Percentiles rank a stretch among this genome's conserved stretches.
phyloP scores from a whole-genome alignment of 2,329 filamentous ascomycete species.

The Hymenotorrendiella dingleyae region DNA sequence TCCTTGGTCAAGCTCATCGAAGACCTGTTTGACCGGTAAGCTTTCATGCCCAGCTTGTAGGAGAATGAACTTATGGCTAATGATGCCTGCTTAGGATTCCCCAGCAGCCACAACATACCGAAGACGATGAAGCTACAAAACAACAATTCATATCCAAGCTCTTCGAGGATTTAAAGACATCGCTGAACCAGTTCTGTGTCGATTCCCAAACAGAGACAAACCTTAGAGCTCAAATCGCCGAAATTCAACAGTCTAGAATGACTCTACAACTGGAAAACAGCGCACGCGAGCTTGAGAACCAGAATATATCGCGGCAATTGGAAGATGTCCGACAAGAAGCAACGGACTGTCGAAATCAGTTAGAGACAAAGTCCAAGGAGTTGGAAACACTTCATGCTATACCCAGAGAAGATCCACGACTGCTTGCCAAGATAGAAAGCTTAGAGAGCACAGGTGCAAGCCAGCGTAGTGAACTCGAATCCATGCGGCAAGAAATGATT shows the following conservation, averaged over 20 bases:
- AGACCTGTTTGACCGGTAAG: conserved; percentile 21
- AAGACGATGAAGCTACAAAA: conserved; percentile 4
- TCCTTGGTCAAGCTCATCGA: conserved; percentile 20
- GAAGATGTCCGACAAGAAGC: conserved; percentile 17
- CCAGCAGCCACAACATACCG: not conserved
- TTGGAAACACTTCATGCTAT: conserved; percentile 11
- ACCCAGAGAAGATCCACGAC: conserved; percentile 17
- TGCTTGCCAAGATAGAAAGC: conserved; percentile 16
- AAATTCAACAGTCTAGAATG: conserved; percentile 19
- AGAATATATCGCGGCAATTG: conserved; percentile 10
- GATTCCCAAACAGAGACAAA: conserved; percentile 14
- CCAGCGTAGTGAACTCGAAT: conserved; percentile 25
- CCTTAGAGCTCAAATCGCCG: conserved; percentile 18
- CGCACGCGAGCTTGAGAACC: conserved; percentile 11
- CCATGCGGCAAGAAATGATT: conserved; percentile 30
- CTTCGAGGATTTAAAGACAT: conserved; percentile 18
- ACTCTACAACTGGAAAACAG: conserved; percentile 11
- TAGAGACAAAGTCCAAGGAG: conserved; percentile 19
- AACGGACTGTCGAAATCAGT: conserved; percentile 10
- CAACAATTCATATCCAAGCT: conserved; percentile 14
- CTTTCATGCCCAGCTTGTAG: not conserved
- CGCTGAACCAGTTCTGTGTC: conserved; percentile 14
- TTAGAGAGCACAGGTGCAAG: conserved; percentile 20
- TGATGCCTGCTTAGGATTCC: not conserved
- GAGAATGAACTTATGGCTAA: not conserved